Evolutionary conservation across 352 stramenopile genomes (phyloP).

Genomic region (Phytopythium helicoides): DNA sequence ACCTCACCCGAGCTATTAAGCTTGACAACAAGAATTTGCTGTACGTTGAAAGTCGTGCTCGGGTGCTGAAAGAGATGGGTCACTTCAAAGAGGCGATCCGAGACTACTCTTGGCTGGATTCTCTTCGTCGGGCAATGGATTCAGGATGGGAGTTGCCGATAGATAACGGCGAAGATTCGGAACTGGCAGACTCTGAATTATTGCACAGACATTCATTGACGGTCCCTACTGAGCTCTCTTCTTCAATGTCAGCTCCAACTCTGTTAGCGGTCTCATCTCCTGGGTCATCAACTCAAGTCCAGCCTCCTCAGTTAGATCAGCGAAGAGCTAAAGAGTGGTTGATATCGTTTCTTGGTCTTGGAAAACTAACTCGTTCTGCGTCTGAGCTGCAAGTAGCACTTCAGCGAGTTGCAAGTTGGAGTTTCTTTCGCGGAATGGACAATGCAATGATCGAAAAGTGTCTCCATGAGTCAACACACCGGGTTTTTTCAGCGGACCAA

Average conservation of each 20-base stretch:
- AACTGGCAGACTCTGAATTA: not conserved
- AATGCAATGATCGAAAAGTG: slow-evolving; percentile 45
- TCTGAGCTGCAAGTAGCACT: not conserved
- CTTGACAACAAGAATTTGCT: slow-evolving; percentile 61
- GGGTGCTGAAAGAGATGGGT: slow-evolving; percentile 56
- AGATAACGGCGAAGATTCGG: not conserved
- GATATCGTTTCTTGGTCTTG: not conserved
- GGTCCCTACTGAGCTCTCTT: not conserved
- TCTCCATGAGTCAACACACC: slow-evolving; percentile 38
- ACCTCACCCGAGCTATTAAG: slow-evolving; percentile 65
- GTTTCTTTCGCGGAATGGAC: slow-evolving; percentile 57
- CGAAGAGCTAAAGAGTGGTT: slow-evolving; percentile 2
- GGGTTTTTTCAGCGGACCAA: slow-evolving; percentile 30
- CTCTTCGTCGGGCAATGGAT: slow-evolving; percentile 26
- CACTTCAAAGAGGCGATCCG: slow-evolving; percentile 68
- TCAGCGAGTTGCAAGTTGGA: slow-evolving; percentile 26
- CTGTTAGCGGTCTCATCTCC: not conserved
- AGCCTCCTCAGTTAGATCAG: not conserved
- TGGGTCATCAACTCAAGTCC: not conserved
- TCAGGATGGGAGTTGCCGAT: not conserved
- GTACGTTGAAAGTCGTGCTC: slow-evolving; percentile 61
- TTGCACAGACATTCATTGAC: not conserved
- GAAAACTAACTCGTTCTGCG: not conserved
- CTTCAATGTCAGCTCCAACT: not conserved
- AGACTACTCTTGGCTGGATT: slow-evolving; percentile 66